phyloP scores from a whole-genome alignment of 2,329 filamentous ascomycete species.

The Macrophomina tecta region DNA sequence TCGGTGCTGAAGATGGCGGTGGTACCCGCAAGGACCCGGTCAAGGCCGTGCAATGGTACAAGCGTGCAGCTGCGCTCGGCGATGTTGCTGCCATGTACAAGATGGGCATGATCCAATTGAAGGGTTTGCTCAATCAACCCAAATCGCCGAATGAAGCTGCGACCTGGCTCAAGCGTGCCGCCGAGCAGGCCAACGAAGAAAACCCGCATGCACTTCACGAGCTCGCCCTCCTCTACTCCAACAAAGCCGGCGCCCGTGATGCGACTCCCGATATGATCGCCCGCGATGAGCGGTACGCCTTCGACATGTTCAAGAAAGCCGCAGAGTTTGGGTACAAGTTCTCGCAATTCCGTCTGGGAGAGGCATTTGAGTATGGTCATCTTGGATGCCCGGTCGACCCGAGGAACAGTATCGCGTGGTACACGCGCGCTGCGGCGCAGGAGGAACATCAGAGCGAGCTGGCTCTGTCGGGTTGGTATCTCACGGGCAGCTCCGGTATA shows the following conservation, averaged over 20 bases:
- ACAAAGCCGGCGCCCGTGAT: conserved; percentile 66
- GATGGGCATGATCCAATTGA: conserved; percentile 92
- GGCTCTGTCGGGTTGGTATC: conserved; percentile 71
- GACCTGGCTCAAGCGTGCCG: conserved; percentile 90
- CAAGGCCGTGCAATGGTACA: conserved; percentile 98
- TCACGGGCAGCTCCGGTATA: conserved; percentile 88
- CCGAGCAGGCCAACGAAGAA: conserved; percentile 83
- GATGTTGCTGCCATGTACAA: conserved; percentile 98
- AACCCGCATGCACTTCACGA: conserved; percentile 97
- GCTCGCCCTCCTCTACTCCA: conserved; percentile 65
- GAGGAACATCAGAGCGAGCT: conserved; percentile 91
- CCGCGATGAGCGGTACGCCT: conserved; percentile 80
- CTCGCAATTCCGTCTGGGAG: conserved; percentile 87
- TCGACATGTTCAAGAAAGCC: conserved; percentile 82
- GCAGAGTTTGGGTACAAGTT: conserved; percentile 93
- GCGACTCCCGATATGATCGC: conserved; percentile 58
- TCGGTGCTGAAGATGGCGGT: conserved; percentile 91
- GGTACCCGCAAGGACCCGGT: conserved; percentile 88
- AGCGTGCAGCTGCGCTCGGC: conserved; percentile 85
- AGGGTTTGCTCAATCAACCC: conserved; percentile 87
- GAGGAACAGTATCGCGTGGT: conserved; percentile 88
- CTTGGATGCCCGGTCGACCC: conserved; percentile 84
- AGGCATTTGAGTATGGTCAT: conserved; percentile 86
- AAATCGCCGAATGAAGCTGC: conserved; percentile 85
- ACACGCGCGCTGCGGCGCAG: conserved; percentile 86